Percentiles rank a stretch among this genome's conserved stretches.
Evolutionary conservation across 1,284 basidiomycete species (phyloP).

Genomic region (Rhizoctonia solani): DNA sequence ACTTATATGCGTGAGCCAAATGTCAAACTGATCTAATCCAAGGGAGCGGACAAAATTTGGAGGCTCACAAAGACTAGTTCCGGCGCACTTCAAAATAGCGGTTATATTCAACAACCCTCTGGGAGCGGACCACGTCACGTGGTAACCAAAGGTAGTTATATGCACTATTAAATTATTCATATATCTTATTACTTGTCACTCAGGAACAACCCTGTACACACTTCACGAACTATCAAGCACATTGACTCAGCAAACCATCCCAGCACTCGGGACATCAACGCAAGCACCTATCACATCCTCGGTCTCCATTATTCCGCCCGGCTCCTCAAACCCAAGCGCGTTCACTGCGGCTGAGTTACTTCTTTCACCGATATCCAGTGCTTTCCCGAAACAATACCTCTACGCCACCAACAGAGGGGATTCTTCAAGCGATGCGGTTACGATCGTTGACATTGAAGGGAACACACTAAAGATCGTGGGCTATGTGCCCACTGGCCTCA

Average conservation of each 20-base stretch:
- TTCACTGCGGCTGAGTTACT: conserved; percentile 46
- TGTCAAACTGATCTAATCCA: neutral
- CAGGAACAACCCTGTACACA: conserved; percentile 62
- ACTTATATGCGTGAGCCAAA: neutral
- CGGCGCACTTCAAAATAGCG: conserved; percentile 56
- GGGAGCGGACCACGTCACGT: conserved; percentile 72
- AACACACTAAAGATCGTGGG: conserved; percentile 48
- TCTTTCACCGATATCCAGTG: conserved; percentile 50
- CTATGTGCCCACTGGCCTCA: conserved; percentile 64
- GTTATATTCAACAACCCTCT: conserved; percentile 62
- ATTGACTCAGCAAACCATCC: conserved; percentile 63
- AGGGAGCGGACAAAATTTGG: conserved; percentile 40
- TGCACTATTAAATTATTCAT: conserved; percentile 8
- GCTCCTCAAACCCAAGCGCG: conserved; percentile 40
- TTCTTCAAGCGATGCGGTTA: conserved; percentile 35
- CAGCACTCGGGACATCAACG: conserved; percentile 42
- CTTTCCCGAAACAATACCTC: conserved; percentile 59
- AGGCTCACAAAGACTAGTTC: conserved; percentile 41
- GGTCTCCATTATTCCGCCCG: conserved; percentile 59
- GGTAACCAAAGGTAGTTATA: conserved; percentile 52
- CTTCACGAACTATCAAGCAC: conserved; percentile 68
- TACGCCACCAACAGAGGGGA: conserved; percentile 65
- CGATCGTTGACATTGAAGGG: conserved; percentile 36
- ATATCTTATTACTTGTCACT: neutral
- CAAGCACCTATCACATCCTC: conserved; percentile 49